Base-by-base conservation (phyloP, 2,329 filamentous ascomycete species). In the Penicillium sp. region DNA sequence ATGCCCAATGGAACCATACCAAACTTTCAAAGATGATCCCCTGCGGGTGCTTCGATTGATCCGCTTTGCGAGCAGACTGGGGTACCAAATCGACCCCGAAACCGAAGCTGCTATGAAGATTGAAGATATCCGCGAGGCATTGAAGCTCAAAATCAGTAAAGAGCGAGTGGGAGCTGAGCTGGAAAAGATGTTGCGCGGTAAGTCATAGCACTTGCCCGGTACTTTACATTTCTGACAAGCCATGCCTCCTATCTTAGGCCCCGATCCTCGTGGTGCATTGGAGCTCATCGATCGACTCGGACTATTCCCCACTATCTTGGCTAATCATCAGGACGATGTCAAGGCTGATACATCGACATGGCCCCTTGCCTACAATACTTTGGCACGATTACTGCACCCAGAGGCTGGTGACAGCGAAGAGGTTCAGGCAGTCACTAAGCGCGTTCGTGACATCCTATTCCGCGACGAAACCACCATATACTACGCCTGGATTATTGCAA, bases 11-110 rank as follows among this genome's bases (percentile, higher is more conserved):
- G 88, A 91, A 50, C 92, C 93, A 25, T 86, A 90, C 50, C 89
- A 96, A 70, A 99, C 93, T 0, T 97, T 99, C 75, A 91, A 87
- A 71, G 93, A 97, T 69, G 93, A 97, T 67, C 94, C 94, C 12
- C 78, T 99, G 25, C 84, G 94, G 17, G 89, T 97, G 4, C 77
- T 97, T 58, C 85, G 93, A 45, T 79, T 97, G 50, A 88, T 99
- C 47, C 85, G 94, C 53, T 97, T 99, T 75, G 90, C 93, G 5
- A 95, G 90, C 67, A 84, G 92, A 19, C 80, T 97, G 8, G 81
- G 82, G 43, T 99, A 96, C 69, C 77, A 74, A 10, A 96, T 99
- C 60, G 89, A 95, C 59, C 71, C 79, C 0, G 79, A 82, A 30
- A 87, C 88, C 0, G 84, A 88, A 67, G 69, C 78, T 40, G 87